These are phyloP conservation scores for Plantago elongata DNA, from an alignment of 257 asterid species.

Conservation along the genomic window DNA sequence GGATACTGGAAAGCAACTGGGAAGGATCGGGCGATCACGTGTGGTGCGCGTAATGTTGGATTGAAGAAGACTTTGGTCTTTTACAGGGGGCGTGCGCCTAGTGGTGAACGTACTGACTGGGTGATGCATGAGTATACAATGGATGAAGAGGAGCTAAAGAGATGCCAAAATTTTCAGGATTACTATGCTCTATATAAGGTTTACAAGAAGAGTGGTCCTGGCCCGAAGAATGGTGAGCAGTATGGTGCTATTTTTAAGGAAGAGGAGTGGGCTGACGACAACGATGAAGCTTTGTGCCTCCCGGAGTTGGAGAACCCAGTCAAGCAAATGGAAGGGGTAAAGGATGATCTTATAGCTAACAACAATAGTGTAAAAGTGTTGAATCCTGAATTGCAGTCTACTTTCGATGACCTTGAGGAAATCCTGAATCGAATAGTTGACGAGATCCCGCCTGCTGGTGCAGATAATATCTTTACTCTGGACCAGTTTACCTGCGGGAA, in stretches of 20 bases:
- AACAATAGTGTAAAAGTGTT: constrained; percentile 9
- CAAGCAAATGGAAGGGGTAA: not conserved
- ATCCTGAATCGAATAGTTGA: constrained; percentile 37
- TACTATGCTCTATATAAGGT: constrained; percentile 84
- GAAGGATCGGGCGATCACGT: constrained; percentile 64
- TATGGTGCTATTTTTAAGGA: constrained; percentile 91
- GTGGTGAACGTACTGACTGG: constrained; percentile 90
- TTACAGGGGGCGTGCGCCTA: constrained; percentile 87
- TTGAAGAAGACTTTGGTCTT: constrained; percentile 84
- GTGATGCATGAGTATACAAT: constrained; percentile 94
- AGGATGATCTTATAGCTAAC: constrained; percentile 22
- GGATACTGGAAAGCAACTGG: constrained; percentile 99
- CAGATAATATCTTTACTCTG: constrained; percentile 19
- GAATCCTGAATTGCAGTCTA: constrained; percentile 21
- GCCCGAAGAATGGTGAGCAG: constrained; percentile 98
- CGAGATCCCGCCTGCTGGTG: constrained; percentile 32
- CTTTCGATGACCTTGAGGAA: constrained; percentile 50
- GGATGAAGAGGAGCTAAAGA: constrained; percentile 75
- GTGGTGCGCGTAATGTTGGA: constrained; percentile 69
- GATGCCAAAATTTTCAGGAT: constrained; percentile 46
- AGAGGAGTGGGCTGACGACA: constrained; percentile 85
- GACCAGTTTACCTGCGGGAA: constrained; percentile 37
- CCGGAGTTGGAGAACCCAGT: constrained; percentile 25
- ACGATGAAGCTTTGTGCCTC: constrained; percentile 21
- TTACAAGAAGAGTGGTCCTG: constrained; percentile 92